Conservation (phyloP, 306 rosid genomes). For the Inga oerstediana region DNA sequence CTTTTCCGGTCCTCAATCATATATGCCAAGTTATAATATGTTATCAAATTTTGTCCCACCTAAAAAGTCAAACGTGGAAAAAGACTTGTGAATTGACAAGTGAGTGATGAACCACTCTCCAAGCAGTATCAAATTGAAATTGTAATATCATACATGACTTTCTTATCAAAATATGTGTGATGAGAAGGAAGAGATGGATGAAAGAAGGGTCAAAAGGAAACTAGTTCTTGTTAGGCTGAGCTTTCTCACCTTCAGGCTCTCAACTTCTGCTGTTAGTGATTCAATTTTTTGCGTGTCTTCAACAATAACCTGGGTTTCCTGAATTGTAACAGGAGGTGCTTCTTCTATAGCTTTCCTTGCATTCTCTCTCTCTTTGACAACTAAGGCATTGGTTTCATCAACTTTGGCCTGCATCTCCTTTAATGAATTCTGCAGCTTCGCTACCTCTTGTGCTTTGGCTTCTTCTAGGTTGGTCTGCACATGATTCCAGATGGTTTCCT, state of each 20-base stretch:
- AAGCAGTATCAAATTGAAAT: conserved; percentile 11
- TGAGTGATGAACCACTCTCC: neutral
- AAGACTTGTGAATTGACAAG: neutral
- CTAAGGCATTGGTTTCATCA: conserved; percentile 68
- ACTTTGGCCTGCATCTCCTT: conserved; percentile 66
- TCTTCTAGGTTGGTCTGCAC: conserved; percentile 87
- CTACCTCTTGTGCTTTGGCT: conserved; percentile 75
- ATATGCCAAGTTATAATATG: conserved; percentile 6
- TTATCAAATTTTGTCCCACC: conserved; percentile 19
- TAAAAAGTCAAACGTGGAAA: conserved; percentile 25
- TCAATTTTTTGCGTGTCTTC: conserved; percentile 80
- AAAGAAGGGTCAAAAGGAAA: conserved; percentile 27
- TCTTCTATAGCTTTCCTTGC: conserved; percentile 69
- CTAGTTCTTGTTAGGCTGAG: conserved; percentile 19
- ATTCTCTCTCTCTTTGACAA: conserved; percentile 67
- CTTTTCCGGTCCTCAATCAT: conserved; percentile 9
- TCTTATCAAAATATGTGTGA: conserved; percentile 9
- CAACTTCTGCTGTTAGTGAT: conserved; percentile 66
- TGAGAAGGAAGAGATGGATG: conserved; percentile 29
- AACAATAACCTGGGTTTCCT: conserved; percentile 78
- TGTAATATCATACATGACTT: conserved; percentile 26
- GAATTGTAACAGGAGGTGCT: conserved; percentile 65
- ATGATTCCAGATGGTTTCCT: conserved; percentile 36
- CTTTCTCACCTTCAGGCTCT: conserved; percentile 65
- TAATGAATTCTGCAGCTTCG: conserved; percentile 72